These are phyloP conservation scores for Lotmaria passim DNA, from an alignment of 208 protist genomes.

Conservation along the genomic window DNA sequence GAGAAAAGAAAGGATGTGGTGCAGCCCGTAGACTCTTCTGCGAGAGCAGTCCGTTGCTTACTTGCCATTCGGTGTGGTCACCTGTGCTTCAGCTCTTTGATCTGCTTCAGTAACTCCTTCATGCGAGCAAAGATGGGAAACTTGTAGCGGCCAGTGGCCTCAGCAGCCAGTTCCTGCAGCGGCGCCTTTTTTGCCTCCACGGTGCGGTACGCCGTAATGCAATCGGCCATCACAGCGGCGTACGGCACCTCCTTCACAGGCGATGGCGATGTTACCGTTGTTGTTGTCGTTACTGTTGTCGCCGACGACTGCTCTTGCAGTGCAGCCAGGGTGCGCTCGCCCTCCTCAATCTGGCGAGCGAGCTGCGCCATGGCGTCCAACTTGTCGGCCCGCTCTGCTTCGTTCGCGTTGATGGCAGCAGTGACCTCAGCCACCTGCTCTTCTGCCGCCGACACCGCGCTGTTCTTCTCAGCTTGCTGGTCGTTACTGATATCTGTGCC, in stretches of 20 bases:
- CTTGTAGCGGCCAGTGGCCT: conserved; percentile 87
- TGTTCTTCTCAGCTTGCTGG: neutral
- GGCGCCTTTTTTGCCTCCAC: conserved; percentile 56
- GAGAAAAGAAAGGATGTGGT: neutral
- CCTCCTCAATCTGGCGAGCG: conserved; percentile 16
- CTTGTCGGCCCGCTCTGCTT: conserved; percentile 32
- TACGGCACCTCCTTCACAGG: conserved; percentile 34
- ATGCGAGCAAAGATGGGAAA: conserved; percentile 87
- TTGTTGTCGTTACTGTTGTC: too few species aligned
- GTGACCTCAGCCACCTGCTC: conserved; percentile 33
- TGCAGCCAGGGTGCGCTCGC: conserved; percentile 24
- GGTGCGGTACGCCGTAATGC: conserved; percentile 68
- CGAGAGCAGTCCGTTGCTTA: too few species aligned
- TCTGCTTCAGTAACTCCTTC: conserved; percentile 79
- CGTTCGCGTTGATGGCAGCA: conserved; percentile 33
- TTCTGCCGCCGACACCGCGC: conserved; percentile 12
- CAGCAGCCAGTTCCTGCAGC: conserved; percentile 79
- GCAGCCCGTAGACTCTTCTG: too few species aligned
- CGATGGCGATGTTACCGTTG: neutral
- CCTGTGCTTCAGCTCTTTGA: conserved; percentile 81
- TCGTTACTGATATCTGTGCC: neutral
- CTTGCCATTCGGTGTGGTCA: neutral
- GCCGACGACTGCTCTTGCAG: neutral
- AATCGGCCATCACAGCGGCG: conserved; percentile 64
- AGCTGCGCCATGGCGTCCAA: conserved; percentile 36